Evolutionary conservation across 176 grass and related monocot genomes (phyloP).

Genomic region (Hsuehochloa calcarea): DNA sequence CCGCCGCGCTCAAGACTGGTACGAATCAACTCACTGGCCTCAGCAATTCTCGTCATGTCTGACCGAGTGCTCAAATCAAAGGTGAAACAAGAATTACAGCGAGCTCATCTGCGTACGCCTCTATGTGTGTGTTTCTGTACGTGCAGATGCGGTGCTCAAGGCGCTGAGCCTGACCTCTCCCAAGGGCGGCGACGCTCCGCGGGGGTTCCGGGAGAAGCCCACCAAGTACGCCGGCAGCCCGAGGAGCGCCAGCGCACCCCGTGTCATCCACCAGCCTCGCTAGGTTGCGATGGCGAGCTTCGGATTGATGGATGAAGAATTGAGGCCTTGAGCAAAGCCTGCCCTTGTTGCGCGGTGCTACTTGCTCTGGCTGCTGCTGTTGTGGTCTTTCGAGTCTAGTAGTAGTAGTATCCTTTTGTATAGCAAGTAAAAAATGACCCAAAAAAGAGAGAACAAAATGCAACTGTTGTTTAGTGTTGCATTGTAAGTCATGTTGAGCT

Average conservation of each 20-base stretch:
- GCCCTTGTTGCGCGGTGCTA: background rate
- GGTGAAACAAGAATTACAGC: background rate
- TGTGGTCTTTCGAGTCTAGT: background rate
- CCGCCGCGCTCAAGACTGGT: conserved; percentile 25
- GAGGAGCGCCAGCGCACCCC: conserved; percentile 28
- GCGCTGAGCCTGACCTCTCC: conserved; percentile 31
- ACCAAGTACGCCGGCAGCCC: conserved; percentile 45
- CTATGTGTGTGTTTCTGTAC: background rate
- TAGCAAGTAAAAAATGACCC: conserved; percentile 37
- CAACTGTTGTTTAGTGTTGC: conserved; percentile 20
- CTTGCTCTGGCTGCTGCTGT: conserved; percentile 34
- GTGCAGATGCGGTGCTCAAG: conserved; percentile 40
- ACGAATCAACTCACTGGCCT: background rate
- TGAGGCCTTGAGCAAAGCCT: background rate
- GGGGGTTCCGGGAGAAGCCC: conserved; percentile 41
- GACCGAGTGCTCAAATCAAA: background rate
- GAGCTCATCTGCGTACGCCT: background rate
- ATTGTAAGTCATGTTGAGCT: too few species aligned
- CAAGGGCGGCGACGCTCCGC: background rate
- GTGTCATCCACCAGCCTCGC: conserved; percentile 62
- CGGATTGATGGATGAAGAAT: background rate
- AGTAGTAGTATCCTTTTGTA: conserved; percentile 34
- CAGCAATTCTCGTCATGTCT: background rate
- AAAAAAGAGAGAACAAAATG: conserved; percentile 37
- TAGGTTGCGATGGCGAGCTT: conserved; percentile 9